These are phyloP conservation scores for Brassica balearica DNA, from an alignment of 441 rosid genomes.

Conservation along the genomic window DNA sequence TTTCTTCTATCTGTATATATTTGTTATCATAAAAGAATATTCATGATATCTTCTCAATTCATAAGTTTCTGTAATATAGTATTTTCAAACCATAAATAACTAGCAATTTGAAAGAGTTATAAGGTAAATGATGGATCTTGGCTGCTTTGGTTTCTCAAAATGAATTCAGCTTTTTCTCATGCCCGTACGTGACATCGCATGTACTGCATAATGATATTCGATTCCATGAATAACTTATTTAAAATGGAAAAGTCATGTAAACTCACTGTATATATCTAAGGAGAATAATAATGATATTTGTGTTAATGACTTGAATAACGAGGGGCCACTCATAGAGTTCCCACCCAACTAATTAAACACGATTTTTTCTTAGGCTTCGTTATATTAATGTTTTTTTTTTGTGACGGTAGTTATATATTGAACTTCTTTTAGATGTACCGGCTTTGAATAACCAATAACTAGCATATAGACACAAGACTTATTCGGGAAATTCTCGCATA, in stretches of 20 bases:
- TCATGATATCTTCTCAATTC: slow-evolving; percentile 26
- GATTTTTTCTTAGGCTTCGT: slow-evolving; percentile 1
- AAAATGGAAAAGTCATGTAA: background rate
- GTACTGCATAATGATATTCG: slow-evolving; percentile 4
- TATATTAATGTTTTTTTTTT: background rate
- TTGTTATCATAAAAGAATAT: background rate
- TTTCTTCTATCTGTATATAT: slow-evolving; percentile 53
- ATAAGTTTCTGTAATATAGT: slow-evolving; percentile 19
- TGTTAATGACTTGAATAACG: background rate
- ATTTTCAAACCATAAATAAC: background rate
- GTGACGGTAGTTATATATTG: background rate
- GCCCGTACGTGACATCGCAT: slow-evolving; percentile 4
- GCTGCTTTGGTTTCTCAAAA: background rate
- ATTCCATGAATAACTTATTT: background rate
- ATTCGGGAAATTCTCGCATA: background rate
- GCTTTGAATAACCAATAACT: background rate
- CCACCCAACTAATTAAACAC: slow-evolving; percentile 1
- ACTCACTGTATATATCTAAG: background rate
- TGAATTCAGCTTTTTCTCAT: background rate
- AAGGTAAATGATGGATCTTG: slow-evolving; percentile 4
- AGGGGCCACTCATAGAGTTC: background rate
- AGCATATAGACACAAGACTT: background rate
- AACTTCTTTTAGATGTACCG: background rate
- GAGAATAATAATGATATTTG: background rate
- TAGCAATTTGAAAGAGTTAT: background rate